phyloP scores from a whole-genome alignment of 2,329 filamentous ascomycete genomes.

The Daldinia sp. region DNA sequence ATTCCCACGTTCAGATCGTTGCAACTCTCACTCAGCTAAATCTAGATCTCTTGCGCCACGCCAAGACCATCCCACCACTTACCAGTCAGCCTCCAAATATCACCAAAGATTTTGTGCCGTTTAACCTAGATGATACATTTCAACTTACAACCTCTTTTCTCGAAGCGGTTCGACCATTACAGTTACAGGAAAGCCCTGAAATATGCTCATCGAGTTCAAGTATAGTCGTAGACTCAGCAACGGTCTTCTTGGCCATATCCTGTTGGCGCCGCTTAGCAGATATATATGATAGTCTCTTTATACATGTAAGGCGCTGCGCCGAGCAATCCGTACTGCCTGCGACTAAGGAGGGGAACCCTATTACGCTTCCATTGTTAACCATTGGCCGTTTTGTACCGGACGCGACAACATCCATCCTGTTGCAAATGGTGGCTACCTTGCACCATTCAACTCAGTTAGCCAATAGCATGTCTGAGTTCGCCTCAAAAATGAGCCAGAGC shows the following conservation, averaged over 20 bases:
- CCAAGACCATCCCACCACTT: slow-evolving; percentile 13
- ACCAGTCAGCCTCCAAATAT: slow-evolving; percentile 8
- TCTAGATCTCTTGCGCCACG: slow-evolving; percentile 20
- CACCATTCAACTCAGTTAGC: background rate
- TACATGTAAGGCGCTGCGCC: slow-evolving; percentile 14
- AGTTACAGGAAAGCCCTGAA: background rate
- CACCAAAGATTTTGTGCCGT: slow-evolving; percentile 10
- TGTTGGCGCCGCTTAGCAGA: slow-evolving; percentile 19
- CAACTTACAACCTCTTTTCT: slow-evolving; percentile 10
- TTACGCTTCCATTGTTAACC: background rate
- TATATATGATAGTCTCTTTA: slow-evolving; percentile 18
- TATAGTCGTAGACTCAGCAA: background rate
- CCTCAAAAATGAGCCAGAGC: background rate
- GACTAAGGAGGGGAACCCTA: slow-evolving; percentile 1
- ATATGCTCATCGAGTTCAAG: background rate
- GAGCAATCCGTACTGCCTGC: slow-evolving; percentile 14
- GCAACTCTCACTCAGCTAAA: slow-evolving; percentile 10
- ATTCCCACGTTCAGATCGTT: slow-evolving; percentile 14
- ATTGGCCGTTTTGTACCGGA: background rate
- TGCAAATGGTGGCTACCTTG: background rate
- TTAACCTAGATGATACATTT: slow-evolving; percentile 18
- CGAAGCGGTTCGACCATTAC: slow-evolving; percentile 7
- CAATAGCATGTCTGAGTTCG: background rate
- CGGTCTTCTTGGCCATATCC: slow-evolving; percentile 14
- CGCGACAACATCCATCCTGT: background rate